Evolutionary conservation across 2,329 filamentous ascomycete species (phyloP).

Genomic region (Penicillium psychrosexuale): DNA sequence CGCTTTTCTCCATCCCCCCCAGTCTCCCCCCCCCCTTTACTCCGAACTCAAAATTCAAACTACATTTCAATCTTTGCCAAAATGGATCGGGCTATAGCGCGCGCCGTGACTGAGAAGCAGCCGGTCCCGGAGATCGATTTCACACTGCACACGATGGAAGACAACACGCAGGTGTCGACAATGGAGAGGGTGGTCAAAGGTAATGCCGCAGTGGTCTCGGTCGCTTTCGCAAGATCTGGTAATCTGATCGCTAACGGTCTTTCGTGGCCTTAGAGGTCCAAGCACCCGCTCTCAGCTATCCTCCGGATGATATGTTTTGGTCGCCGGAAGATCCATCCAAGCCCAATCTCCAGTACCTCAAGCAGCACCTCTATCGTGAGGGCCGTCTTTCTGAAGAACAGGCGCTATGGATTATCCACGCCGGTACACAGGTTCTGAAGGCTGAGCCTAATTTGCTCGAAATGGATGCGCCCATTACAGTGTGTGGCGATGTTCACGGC

Average conservation of each 20-base stretch:
- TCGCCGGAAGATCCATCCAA: conserved; percentile 80
- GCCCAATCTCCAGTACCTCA: conserved; percentile 89
- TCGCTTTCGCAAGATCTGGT: conserved; percentile 4
- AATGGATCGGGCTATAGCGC: conserved; percentile 61
- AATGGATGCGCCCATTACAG: conserved; percentile 99
- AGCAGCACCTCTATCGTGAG: conserved; percentile 98
- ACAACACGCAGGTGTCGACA: conserved; percentile 92
- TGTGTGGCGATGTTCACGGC: conserved; percentile 96
- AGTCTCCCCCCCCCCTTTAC: conserved; percentile 2
- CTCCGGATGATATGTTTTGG: conserved; percentile 92
- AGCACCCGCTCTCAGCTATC: conserved; percentile 89
- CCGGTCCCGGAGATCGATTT: conserved; percentile 98
- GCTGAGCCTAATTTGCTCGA: conserved; percentile 93
- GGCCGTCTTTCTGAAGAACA: conserved; percentile 96
- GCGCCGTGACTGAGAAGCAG: conserved; percentile 91
- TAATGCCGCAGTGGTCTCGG: conserved; percentile 45
- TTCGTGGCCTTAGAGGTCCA: conserved; percentile 71
- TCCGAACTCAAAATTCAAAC: conserved; percentile 2
- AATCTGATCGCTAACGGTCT: conserved; percentile 14
- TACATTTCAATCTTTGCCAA: conserved; percentile 17
- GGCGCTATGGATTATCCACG: conserved; percentile 89
- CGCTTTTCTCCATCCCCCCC: neutral
- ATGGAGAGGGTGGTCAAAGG: conserved; percentile 97
- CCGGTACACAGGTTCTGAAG: conserved; percentile 81
- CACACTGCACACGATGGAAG: conserved; percentile 96